phyloP scores from a whole-genome alignment of 345 rosid species.

The Bruguiera gymnorhiza region DNA sequence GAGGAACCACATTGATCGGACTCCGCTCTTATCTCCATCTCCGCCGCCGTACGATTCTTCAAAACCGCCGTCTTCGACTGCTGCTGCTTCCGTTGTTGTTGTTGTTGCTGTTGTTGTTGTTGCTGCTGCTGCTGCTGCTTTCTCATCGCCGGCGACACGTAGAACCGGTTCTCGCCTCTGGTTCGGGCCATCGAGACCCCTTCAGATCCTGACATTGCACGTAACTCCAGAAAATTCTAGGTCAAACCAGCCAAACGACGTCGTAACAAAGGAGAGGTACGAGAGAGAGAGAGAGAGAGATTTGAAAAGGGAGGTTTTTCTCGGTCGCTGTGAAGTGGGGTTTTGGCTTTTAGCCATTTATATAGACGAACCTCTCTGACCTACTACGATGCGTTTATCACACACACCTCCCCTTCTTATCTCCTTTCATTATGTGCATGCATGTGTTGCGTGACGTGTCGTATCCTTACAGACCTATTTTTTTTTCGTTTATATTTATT shows the following conservation, averaged over 20 bases:
- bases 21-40: slow-evolving; percentile 27
- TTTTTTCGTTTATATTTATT: no score
- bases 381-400: background rate
- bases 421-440: no score
- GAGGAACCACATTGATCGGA: slow-evolving; percentile 37
- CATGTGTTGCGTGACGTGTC: no score
- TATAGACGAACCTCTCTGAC: background rate
- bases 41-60: slow-evolving; percentile 29
- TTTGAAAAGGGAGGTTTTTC: background rate
- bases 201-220: slow-evolving; percentile 38
- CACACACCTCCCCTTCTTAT: background rate
- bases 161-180: slow-evolving; percentile 44
- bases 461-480: no score
- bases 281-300: background rate
- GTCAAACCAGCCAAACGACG: background rate
- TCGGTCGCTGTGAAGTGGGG: background rate
- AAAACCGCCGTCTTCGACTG: slow-evolving; percentile 22
- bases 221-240: background rate
- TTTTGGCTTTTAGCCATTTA: background rate
- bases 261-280: background rate
- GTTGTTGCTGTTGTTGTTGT: slow-evolving; percentile 36
- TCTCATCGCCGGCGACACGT: slow-evolving; percentile 42
- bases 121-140: slow-evolving; percentile 37
- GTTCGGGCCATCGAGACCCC: slow-evolving; percentile 27
- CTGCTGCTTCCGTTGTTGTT: slow-evolving; percentile 32